Percentiles rank a stretch among this genome's conserved stretches.
These are phyloP conservation scores for Magnusiomyces ingens DNA, from an alignment of 1,139 yeast genomes.

Conservation along the genomic window DNA sequence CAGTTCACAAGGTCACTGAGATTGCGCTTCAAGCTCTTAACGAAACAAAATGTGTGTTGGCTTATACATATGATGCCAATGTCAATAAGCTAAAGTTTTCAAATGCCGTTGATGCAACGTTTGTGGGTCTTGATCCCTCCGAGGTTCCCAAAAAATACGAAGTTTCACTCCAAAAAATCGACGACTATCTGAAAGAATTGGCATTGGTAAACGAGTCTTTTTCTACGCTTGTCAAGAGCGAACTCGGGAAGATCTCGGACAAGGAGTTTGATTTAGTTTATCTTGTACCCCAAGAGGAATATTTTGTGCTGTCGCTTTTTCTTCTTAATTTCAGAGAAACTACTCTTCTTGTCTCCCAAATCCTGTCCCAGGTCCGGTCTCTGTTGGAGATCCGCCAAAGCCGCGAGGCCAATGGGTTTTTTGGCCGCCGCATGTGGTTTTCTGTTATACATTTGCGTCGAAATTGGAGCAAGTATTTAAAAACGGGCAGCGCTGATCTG, in stretches of 20 bases:
- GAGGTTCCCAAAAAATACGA: background rate
- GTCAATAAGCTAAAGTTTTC: background rate
- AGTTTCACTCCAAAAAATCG: slow-evolving; percentile 27
- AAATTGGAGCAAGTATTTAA: slow-evolving; percentile 34
- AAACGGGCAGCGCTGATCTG: slow-evolving; percentile 22
- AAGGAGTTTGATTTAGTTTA: slow-evolving; percentile 17
- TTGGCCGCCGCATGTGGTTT: slow-evolving; percentile 40
- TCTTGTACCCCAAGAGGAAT: slow-evolving; percentile 42
- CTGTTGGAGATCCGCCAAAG: slow-evolving; percentile 31
- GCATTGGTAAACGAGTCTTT: slow-evolving; percentile 32
- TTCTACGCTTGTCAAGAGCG: slow-evolving; percentile 25
- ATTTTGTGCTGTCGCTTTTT: slow-evolving; percentile 44
- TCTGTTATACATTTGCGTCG: slow-evolving; percentile 33
- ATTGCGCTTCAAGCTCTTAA: background rate
- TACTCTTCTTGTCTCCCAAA: slow-evolving; percentile 30
- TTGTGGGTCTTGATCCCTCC: slow-evolving; percentile 1
- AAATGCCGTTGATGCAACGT: background rate
- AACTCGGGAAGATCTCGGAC: slow-evolving; percentile 18
- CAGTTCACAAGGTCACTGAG: background rate
- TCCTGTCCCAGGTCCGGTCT: slow-evolving; percentile 32
- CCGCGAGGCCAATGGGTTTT: slow-evolving; percentile 34
- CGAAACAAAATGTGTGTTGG: background rate
- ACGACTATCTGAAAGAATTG: slow-evolving; percentile 26
- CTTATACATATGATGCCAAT: slow-evolving; percentile 1
- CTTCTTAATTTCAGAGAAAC: slow-evolving; percentile 41